These are phyloP conservation scores for Balansia obtecta DNA, from an alignment of 2,329 filamentous ascomycete genomes.

Conservation along the genomic window DNA sequence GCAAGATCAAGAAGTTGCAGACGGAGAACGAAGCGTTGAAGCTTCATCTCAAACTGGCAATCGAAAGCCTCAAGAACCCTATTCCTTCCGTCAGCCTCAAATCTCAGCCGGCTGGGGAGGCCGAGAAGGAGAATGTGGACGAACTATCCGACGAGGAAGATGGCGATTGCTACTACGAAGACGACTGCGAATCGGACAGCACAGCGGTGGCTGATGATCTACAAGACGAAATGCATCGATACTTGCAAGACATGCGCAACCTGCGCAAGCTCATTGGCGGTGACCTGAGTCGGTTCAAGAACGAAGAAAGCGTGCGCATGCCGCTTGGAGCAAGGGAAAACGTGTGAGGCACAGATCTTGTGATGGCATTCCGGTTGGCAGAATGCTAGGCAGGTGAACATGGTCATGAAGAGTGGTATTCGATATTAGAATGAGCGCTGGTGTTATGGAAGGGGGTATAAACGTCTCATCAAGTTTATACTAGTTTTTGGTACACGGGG, in stretches of 20 bases:
- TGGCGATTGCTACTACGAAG: slow-evolving; percentile 49
- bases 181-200: slow-evolving; percentile 36
- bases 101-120: slow-evolving; percentile 12
- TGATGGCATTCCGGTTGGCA: background rate
- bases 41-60: slow-evolving; percentile 75
- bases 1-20: slow-evolving; percentile 82
- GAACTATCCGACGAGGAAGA: slow-evolving; percentile 26
- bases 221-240: slow-evolving; percentile 73
- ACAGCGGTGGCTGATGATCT: slow-evolving; percentile 45
- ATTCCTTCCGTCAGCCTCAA: slow-evolving; percentile 50
- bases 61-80: slow-evolving; percentile 81
- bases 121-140: slow-evolving; percentile 18
- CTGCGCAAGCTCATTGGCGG: slow-evolving; percentile 50
- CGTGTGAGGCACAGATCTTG: slow-evolving; percentile 11
- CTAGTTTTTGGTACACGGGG: background rate
- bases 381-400: background rate
- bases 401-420: background rate
- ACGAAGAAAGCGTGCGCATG: slow-evolving; percentile 45
- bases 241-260: slow-evolving; percentile 77
- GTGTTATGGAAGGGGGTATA: slow-evolving; percentile 6
- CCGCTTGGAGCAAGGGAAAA: slow-evolving; percentile 35
- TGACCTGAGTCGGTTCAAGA: slow-evolving; percentile 56
- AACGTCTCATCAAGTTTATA: background rate
- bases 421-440: slow-evolving; percentile 5
- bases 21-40: slow-evolving; percentile 84